These are phyloP conservation scores for Colletotrichum godetiae DNA, from an alignment of 2,329 filamentous ascomycete species.

Conservation along the genomic window DNA sequence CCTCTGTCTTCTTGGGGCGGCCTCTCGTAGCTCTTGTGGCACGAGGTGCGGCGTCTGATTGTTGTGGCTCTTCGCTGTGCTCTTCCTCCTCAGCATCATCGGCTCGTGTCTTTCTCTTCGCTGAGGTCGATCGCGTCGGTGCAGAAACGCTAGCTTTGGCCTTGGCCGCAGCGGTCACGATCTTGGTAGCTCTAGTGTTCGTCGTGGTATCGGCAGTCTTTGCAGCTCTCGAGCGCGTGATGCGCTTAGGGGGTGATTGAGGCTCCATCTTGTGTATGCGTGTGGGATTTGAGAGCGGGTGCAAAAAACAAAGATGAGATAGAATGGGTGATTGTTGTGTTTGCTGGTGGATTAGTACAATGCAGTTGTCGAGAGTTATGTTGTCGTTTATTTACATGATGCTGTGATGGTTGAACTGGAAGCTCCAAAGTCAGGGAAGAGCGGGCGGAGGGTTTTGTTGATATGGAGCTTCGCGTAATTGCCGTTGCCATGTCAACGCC, in stretches of 20 bases:
- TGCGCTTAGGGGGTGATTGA: slow-evolving; percentile 67
- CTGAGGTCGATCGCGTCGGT: slow-evolving; percentile 40
- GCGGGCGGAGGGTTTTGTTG: slow-evolving; percentile 35
- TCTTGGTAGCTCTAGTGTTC: slow-evolving; percentile 53
- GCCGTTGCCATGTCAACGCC: slow-evolving; percentile 29
- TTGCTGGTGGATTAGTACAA: slow-evolving; percentile 30
- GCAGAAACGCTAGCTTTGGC: slow-evolving; percentile 51
- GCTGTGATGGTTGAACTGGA: slow-evolving; percentile 17
- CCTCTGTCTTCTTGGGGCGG: slow-evolving; percentile 55
- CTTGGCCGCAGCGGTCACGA: slow-evolving; percentile 61
- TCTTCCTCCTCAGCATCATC: slow-evolving; percentile 65
- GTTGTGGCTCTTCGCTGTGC: slow-evolving; percentile 45
- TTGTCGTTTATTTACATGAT: slow-evolving; percentile 26
- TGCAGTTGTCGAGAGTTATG: slow-evolving; percentile 10
- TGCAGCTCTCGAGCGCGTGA: slow-evolving; percentile 63
- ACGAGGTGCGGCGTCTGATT: slow-evolving; percentile 43
- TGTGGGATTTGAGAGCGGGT: neutral
- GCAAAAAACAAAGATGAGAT: slow-evolving; percentile 16
- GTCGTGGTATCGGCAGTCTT: slow-evolving; percentile 50
- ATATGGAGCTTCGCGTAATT: slow-evolving; percentile 36
- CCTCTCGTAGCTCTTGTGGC: slow-evolving; percentile 57
- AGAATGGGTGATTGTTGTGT: neutral
- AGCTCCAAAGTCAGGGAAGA: slow-evolving; percentile 23
- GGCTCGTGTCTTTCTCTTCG: slow-evolving; percentile 65
- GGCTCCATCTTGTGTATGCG: slow-evolving; percentile 56